Evolutionary conservation across 2,329 filamentous ascomycete genomes (phyloP).

Genomic region (Coniochaeta ligniaria): DNA sequence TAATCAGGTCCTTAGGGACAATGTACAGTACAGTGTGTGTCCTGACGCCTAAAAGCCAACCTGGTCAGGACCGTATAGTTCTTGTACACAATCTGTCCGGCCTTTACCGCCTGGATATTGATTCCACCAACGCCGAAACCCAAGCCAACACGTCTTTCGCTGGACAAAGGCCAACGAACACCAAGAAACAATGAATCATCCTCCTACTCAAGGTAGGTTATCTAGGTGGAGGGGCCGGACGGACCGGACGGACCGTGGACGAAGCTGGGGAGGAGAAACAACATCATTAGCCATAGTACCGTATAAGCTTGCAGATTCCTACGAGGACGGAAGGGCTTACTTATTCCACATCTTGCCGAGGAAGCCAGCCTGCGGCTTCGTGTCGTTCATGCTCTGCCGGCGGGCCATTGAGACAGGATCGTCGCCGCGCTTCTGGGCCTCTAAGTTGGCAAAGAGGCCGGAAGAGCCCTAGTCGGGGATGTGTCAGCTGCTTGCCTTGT

Average conservation of each 20-base stretch:
- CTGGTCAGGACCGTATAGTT: not conserved
- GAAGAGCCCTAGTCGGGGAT: constrained; percentile 8
- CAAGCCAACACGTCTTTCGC: not conserved
- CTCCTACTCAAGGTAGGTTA: not conserved
- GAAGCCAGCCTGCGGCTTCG: constrained; percentile 40
- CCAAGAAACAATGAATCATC: not conserved
- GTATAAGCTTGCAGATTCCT: not conserved
- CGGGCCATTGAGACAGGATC: constrained; percentile 35
- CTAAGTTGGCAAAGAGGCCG: constrained; percentile 43
- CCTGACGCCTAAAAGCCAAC: not conserved
- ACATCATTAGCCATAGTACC: not conserved
- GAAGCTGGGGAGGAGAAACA: not conserved
- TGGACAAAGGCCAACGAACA: not conserved
- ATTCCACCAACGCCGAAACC: not conserved
- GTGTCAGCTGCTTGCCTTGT: not conserved
- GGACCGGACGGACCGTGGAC: constrained; percentile 1
- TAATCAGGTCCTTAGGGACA: not conserved
- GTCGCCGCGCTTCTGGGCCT: constrained; percentile 40
- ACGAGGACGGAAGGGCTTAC: constrained; percentile 25
- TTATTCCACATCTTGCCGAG: constrained; percentile 51
- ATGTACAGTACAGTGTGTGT: not conserved
- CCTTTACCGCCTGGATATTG: not conserved
- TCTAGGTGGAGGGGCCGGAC: not conserved
- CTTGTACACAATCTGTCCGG: not conserved
- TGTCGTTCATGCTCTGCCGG: constrained; percentile 48